These are phyloP conservation scores for Exophiala viscosa DNA, from an alignment of 2,329 filamentous ascomycete genomes.

Conservation along the genomic window DNA sequence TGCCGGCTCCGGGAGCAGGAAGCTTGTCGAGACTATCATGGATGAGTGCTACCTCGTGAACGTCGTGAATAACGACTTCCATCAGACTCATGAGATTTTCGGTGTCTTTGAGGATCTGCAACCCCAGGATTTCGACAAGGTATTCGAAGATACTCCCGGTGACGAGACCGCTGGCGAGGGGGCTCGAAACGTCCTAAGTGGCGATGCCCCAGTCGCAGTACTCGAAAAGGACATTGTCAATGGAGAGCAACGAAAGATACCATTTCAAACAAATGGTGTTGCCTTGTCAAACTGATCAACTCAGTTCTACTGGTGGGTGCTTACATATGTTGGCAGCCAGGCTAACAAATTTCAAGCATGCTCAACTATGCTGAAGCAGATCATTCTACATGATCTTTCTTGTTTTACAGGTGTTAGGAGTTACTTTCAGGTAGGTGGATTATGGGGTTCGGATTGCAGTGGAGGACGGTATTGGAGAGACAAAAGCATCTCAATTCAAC, in stretches of 20 bases:
- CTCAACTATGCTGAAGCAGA: slow-evolving; percentile 5
- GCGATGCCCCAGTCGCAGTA: slow-evolving; percentile 11
- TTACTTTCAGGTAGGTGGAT: neutral
- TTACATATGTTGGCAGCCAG: neutral
- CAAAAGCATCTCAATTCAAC: slow-evolving; percentile 24
- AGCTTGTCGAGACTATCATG: slow-evolving; percentile 78
- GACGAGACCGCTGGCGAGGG: slow-evolving; percentile 11
- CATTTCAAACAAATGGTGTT: slow-evolving; percentile 14
- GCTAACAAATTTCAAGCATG: neutral
- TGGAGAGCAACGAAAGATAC: slow-evolving; percentile 15
- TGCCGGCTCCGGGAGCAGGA: slow-evolving; percentile 68
- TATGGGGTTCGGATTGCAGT: neutral
- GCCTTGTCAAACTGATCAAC: slow-evolving; percentile 5
- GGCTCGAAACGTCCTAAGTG: slow-evolving; percentile 15
- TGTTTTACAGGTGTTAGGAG: neutral
- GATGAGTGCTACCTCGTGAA: slow-evolving; percentile 92
- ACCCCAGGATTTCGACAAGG: slow-evolving; percentile 61
- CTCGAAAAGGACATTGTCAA: slow-evolving; percentile 13
- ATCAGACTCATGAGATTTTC: slow-evolving; percentile 76
- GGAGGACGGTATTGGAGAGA: slow-evolving; percentile 1
- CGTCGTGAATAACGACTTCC: slow-evolving; percentile 98
- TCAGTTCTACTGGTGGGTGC: neutral
- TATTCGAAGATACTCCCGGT: slow-evolving; percentile 21
- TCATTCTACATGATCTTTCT: too few relatives aligned
- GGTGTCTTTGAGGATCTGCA: slow-evolving; percentile 75